Conservation (phyloP, 139 green algal genomes). For the Closterium sp. region DNA sequence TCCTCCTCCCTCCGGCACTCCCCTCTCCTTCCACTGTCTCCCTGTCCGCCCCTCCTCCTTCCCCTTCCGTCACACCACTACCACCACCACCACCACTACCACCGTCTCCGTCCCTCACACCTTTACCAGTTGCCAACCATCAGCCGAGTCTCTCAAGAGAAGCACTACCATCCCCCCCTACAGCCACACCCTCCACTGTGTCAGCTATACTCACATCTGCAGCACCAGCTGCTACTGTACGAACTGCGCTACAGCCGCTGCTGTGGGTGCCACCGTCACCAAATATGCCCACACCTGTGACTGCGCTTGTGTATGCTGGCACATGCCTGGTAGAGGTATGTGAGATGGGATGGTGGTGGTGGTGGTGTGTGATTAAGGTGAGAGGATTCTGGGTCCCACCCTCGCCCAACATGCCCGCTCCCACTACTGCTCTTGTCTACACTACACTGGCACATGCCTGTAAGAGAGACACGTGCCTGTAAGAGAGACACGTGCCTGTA, state of each 20-base stretch:
- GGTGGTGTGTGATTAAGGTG: no score
- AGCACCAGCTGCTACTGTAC: background rate
- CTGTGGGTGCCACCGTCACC: constrained; percentile 57
- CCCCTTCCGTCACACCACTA: background rate
- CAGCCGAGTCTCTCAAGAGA: background rate
- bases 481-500: no score
- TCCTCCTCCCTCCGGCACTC: background rate
- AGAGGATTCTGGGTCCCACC: constrained; percentile 53
- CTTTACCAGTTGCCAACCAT: background rate
- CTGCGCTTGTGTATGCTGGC: constrained; percentile 56
- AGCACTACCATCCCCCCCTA: background rate
- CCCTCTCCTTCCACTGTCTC: background rate
- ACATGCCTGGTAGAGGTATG: constrained; percentile 55
- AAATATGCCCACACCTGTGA: constrained; percentile 58
- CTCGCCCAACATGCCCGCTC: constrained; percentile 60
- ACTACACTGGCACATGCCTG: constrained; percentile 52
- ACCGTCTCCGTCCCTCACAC: no score
- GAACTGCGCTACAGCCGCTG: background rate
- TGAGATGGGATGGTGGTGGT: background rate
- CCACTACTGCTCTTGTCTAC: constrained; percentile 56
- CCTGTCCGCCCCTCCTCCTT: background rate
- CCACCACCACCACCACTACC: no score
- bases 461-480: no score
- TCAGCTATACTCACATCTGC: background rate
- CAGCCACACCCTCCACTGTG: background rate